A percentile compares a stretch with the other conserved stretches of the same genome.
Evolutionary conservation across 2,329 filamentous ascomycete species (phyloP).

Genomic region (Fonsecaea nubica): DNA sequence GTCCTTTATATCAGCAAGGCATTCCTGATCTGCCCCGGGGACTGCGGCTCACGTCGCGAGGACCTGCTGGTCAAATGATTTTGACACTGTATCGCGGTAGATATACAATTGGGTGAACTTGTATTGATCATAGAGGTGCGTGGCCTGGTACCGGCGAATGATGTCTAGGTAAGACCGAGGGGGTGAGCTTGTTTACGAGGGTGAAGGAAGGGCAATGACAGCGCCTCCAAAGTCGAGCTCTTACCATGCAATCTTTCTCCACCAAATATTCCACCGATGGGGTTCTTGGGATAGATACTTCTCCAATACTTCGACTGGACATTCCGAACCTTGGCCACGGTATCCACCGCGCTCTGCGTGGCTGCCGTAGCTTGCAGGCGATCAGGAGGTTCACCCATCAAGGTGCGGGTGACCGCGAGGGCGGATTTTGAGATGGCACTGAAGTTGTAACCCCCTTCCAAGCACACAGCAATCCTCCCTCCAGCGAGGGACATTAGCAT

Average conservation of each 20-base stretch:
- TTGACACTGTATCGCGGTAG: constrained; percentile 73
- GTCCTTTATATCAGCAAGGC: constrained; percentile 15
- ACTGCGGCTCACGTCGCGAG: constrained; percentile 68
- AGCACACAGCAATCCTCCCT: constrained; percentile 87
- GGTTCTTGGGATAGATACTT: constrained; percentile 76
- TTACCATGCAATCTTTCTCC: constrained; percentile 69
- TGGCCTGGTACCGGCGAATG: constrained; percentile 77
- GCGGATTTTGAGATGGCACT: constrained; percentile 91
- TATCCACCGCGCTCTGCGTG: constrained; percentile 60
- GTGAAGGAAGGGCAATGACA: neutral
- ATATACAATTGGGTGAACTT: constrained; percentile 83
- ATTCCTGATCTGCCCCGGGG: neutral
- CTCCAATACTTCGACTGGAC: constrained; percentile 78
- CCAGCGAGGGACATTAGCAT: constrained; percentile 96
- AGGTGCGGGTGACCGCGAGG: constrained; percentile 83
- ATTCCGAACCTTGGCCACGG: constrained; percentile 63
- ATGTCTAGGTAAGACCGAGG: constrained; percentile 61
- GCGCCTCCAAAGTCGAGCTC: constrained; percentile 19
- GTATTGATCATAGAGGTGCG: constrained; percentile 72
- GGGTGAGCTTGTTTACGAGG: constrained; percentile 23
- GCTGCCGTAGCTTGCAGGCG: constrained; percentile 57
- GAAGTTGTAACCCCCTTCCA: constrained; percentile 96
- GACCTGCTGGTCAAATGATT: constrained; percentile 84
- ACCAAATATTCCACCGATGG: constrained; percentile 58
- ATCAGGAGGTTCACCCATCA: constrained; percentile 93